Base-by-base conservation (phyloP, 345 rosid genomes). In the Lepidium didymum region DNA sequence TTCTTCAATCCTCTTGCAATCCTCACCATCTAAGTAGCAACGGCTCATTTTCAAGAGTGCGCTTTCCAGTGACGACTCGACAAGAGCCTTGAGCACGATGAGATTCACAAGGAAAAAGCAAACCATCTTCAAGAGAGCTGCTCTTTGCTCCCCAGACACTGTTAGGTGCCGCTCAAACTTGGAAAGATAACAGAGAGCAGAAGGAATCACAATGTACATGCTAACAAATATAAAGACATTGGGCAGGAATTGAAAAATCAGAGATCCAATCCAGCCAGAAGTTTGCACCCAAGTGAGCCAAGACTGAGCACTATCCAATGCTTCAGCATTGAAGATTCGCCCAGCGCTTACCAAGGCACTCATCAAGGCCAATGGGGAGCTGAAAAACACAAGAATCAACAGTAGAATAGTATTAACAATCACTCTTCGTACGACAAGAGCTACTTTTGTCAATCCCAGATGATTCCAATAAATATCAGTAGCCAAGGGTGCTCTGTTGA, bases 31-130 rank as follows among this genome's bases (percentile, higher is more conserved):
- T 80, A 93, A 69, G 71, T 93, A 93, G 81, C 96, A 93, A 51
- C 95, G 81, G 13, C 99, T 89, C 99, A 93, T 93, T 53, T 77
- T 75, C 58, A 93, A 79, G 78, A 94, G 79, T 25, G 97, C 87
- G 19, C 86, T 80, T 74, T 94, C 99, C 35, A 91, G 76, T 2
- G 97, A 94, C 10, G 97, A 94, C 70, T 94, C 97, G 0, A 94
- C 96, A 49, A 94, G 78, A 71, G 85, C 97, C 79, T 86, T 87
- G 76, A 94, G 75, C 12, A 89, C 78, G 52, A 94, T 91, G 58
- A 94, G 96, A 77, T 94, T 94, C 42, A 94, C 97, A 57, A 94
- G 97, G 81, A 90, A 94, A 77, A 91, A 94, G 81, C 99, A 94
- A 74, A 89, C 97, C 99, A 94, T 86, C 88, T 91, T 94, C 73